A percentile compares a stretch with the other conserved stretches of the same genome.
These are phyloP conservation scores for Xerocomellus amylosporus DNA, from an alignment of 768 basidiomycete species.

Conservation along the genomic window DNA sequence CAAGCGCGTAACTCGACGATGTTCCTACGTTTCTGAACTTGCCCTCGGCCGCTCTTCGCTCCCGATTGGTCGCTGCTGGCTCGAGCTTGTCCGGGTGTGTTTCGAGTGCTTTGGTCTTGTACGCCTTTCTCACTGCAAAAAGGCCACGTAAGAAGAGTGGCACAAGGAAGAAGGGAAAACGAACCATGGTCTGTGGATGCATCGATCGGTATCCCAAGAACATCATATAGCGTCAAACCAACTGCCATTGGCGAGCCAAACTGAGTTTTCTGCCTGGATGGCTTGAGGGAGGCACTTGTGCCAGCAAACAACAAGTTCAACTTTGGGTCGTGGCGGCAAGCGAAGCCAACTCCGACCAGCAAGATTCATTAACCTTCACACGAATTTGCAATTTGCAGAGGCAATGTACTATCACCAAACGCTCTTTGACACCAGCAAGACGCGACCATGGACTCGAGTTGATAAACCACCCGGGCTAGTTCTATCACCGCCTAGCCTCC, in stretches of 20 bases:
- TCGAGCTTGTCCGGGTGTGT: conserved; percentile 75
- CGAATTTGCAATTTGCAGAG: not conserved
- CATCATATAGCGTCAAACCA: conserved; percentile 38
- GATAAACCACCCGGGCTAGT: too few species aligned
- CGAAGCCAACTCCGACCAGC: conserved; percentile 2
- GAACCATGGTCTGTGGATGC: conserved; percentile 53
- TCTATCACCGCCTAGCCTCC: too few species aligned
- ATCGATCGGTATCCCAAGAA: conserved; percentile 43
- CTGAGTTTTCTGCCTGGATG: not conserved
- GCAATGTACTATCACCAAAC: too few species aligned
- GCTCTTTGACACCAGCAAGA: too few species aligned
- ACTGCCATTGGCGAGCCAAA: conserved; percentile 25
- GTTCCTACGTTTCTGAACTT: conserved; percentile 58
- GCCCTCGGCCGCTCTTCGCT: conserved; percentile 52
- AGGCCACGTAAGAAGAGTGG: not conserved
- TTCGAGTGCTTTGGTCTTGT: conserved; percentile 63
- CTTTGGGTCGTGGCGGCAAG: not conserved
- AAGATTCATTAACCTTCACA: not conserved
- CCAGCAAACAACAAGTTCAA: not conserved
- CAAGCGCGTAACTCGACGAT: conserved; percentile 23
- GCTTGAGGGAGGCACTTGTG: not conserved
- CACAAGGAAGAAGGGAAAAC: conserved; percentile 13
- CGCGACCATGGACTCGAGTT: too few species aligned
- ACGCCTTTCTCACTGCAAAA: conserved; percentile 55
- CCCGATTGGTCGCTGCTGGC: conserved; percentile 46